Percentiles rank a stretch among this genome's conserved stretches.
Conservation (phyloP, 2,329 filamentous ascomycete species). For the Phialocephala sp. region DNA sequence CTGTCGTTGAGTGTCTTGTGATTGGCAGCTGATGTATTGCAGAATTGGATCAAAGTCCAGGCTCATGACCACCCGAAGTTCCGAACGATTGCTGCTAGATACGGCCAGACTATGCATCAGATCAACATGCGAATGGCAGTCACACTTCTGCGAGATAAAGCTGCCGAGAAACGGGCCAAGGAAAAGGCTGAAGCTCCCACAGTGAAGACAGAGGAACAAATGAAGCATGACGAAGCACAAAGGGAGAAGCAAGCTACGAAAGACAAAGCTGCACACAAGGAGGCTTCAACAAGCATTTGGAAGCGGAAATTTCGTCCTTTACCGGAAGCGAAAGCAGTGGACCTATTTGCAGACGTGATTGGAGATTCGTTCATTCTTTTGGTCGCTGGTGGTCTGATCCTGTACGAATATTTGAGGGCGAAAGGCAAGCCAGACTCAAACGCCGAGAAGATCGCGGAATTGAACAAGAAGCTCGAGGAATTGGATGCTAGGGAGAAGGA, state of each 20-base stretch:
- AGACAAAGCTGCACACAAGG: conserved; percentile 42
- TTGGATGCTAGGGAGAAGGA: conserved; percentile 54
- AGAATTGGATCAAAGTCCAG: conserved; percentile 71
- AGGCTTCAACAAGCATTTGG: conserved; percentile 59
- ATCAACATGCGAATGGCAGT: conserved; percentile 70
- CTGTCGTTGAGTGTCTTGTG: neutral
- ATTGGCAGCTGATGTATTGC: conserved; percentile 22
- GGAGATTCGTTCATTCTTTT: conserved; percentile 67
- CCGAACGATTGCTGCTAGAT: conserved; percentile 63
- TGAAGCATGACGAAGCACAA: conserved; percentile 57
- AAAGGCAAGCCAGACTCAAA: conserved; percentile 66
- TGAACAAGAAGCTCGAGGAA: conserved; percentile 61
- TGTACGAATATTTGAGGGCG: conserved; percentile 66
- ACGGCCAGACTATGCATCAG: conserved; percentile 69
- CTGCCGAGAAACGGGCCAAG: conserved; percentile 62
- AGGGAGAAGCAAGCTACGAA: conserved; percentile 47
- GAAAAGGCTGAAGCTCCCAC: conserved; percentile 68
- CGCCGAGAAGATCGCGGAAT: conserved; percentile 56
- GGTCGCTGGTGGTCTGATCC: conserved; percentile 61
- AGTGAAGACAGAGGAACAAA: conserved; percentile 68
- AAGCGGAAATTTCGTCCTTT: conserved; percentile 65
- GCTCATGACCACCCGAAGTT: conserved; percentile 69
- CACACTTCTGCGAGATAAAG: conserved; percentile 60
- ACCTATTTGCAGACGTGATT: conserved; percentile 69
- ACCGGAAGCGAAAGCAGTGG: conserved; percentile 69